These are phyloP conservation scores for Chloris gayana DNA, from an alignment of 176 grass and related monocot species.

Conservation along the genomic window DNA sequence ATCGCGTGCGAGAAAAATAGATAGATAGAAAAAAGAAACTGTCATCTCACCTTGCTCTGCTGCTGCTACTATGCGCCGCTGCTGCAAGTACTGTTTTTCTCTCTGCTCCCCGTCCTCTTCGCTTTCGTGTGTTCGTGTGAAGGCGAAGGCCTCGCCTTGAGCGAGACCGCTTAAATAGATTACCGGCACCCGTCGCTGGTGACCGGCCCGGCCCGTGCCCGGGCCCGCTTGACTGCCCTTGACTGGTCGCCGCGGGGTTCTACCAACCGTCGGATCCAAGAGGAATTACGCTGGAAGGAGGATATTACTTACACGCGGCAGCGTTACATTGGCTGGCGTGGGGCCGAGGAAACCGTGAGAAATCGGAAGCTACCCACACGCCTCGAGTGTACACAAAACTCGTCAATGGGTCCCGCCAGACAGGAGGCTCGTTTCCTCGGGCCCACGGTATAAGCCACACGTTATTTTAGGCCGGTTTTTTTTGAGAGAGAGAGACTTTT, in stretches of 20 bases:
- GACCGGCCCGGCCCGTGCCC: conserved; percentile 41
- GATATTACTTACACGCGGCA: background rate
- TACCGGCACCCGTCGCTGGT: conserved; percentile 4
- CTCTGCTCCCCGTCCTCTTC: background rate
- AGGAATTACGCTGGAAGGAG: background rate
- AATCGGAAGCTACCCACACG: conserved; percentile 37
- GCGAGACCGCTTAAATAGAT: conserved; percentile 40
- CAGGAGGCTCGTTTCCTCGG: background rate
- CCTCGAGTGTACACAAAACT: background rate
- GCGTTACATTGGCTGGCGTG: background rate
- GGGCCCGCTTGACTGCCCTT: background rate
- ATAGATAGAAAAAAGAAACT: background rate
- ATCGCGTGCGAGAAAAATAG: background rate
- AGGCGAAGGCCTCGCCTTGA: conserved; percentile 15
- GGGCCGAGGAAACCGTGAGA: conserved; percentile 17
- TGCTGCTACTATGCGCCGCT: background rate
- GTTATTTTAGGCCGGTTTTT: background rate
- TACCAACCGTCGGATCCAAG: conserved; percentile 15
- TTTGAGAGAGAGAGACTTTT: no score
- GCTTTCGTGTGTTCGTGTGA: background rate
- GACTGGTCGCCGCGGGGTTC: background rate
- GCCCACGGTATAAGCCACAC: background rate
- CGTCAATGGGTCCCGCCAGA: no score
- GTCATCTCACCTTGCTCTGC: conserved; percentile 21
- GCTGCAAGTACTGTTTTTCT: background rate